Evolutionary conservation across 1,139 yeast genomes (phyloP).

Genomic region (Hanseniaspora gamundiae): DNA sequence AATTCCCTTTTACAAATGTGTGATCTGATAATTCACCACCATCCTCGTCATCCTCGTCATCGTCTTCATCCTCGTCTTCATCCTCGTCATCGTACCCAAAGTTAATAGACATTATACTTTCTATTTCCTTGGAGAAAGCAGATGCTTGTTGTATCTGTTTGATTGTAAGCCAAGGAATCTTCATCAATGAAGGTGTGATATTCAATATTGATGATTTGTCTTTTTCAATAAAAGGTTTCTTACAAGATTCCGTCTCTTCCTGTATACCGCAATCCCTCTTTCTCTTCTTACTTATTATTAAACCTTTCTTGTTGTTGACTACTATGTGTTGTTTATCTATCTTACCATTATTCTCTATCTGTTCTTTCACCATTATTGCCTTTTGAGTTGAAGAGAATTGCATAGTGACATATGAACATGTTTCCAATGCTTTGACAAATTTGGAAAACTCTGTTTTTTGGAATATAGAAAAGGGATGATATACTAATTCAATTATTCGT

Average conservation of each 20-base stretch:
- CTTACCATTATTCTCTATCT: not conserved
- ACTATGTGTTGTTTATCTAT: not conserved
- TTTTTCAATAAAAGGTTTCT: too few species aligned
- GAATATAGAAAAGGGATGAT: conserved; percentile 23
- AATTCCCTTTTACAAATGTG: conserved; percentile 6
- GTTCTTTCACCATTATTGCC: too few species aligned
- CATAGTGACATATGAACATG: conserved; percentile 17
- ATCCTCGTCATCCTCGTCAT: conserved; percentile 11
- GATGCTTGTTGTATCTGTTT: conserved; percentile 13
- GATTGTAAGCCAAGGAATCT: conserved; percentile 37
- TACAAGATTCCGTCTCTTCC: too few species aligned
- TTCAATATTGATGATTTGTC: not conserved
- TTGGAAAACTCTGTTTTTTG: conserved; percentile 17
- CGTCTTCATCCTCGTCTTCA: conserved; percentile 16
- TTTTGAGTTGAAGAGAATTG: too few species aligned
- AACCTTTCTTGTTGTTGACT: too few species aligned
- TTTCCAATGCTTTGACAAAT: conserved; percentile 19
- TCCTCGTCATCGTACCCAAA: conserved; percentile 22
- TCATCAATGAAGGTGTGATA: conserved; percentile 22
- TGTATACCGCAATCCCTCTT: not conserved
- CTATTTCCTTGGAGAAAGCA: conserved; percentile 23
- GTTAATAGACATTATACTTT: conserved; percentile 20
- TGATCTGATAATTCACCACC: conserved; percentile 11
- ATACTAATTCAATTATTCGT: conserved; percentile 23
- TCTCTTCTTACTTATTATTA: not conserved